Evolutionary conservation across 2,329 filamentous ascomycete species (phyloP), one percentile per base, ranked within the genome.

Genomic region (Cercospora janseana): DNA sequence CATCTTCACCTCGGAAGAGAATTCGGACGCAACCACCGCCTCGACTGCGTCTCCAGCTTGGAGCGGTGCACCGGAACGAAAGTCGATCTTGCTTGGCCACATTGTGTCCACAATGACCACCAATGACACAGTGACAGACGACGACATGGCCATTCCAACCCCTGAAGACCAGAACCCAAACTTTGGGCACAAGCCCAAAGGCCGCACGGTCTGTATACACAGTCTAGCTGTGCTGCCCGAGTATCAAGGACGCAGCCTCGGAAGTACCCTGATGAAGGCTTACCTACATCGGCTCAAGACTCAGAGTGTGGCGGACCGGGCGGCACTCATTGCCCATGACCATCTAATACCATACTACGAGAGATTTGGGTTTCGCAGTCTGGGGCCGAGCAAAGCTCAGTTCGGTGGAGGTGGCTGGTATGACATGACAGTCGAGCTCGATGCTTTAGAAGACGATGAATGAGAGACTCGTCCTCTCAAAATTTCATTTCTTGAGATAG

Each of bases 391-490:
- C 67, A 72, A 79, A 52, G 85, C 81, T 43, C 75, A 79, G 51
- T 90, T 89, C 70, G 86, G 84, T 15, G 88, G 88, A 28, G 87
- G 88, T 24, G 84, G 82, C 13, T 95, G 90, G 89, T 77, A 81
- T 60, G 84, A 93, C 66, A 83, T 95, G 87, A 86, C 90, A 67
- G 68, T 54, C 28, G 60, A 64, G n/a, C 41, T 66, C 12, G 31
- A 46, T 6, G 15, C 44, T 6, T 21, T 46, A 4, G 44, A 46
- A 16, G 44, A 46, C 2, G 44, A 46, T 6, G 44, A 46, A n/a
- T 46, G 31, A 46, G n/a, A n/a, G n/a, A n/a, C n/a, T n/a, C n/a
- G n/a, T n/a, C n/a, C n/a, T n/a, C n/a, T n/a, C n/a, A n/a, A n/a
- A n/a, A n/a, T n/a, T n/a, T n/a, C n/a, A n/a, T n/a, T n/a, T n/a